Base-by-base conservation (phyloP, 1,284 basidiomycete genomes). In the Boletellus deceptivus region DNA sequence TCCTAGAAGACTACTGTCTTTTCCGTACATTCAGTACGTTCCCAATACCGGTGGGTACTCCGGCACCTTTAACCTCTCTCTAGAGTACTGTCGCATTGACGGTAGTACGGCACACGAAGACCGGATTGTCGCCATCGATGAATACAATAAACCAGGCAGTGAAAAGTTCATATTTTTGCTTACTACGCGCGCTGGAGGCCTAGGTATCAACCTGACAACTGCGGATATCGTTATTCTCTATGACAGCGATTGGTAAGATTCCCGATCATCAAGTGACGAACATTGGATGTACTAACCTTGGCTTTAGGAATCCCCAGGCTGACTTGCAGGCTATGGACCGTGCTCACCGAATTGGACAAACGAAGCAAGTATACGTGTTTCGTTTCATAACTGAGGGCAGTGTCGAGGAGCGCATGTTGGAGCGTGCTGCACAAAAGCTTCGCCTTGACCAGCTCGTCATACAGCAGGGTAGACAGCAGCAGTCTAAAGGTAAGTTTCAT, bases 251-350 rank as follows among this genome's bases (percentile, higher is more conserved):
- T 99, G 96, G 96, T 80, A 25, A 42, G 43, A 17, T 20, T n/a
- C 39, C 9, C 37, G 34, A 17, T n/a, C 31, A 6, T 14, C 36
- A 33, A 17, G 46, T 5, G 18, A 22, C 44, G 17, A 13, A 18
- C 13, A 20, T 50, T 70, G 46, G 8, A 17, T 1, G 20, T 61
- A 54, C 22, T 40, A 20, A 60, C 44, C 48, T 29, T 27, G 4
- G 1, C 33, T 7, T 9, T 37, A 91, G 89, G 89, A 99, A 99
- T 70, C 96, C 97, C 1, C 96, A 99, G 72, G 96, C 96, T 4
- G 97, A 99, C 75, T 70, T 99, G 50, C 97, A 99, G 70, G 97
- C 97, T 6, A 98, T 99, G 97, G 96, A 99, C 68, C 91, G 96
- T 58, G 96, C 96, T 0, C 96, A 99, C 73, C 91, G 96, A 60